Percentiles rank a stretch among this genome's conserved stretches.
Conservation (phyloP, 2,329 filamentous ascomycete species). For the Xylaria sp. region DNA sequence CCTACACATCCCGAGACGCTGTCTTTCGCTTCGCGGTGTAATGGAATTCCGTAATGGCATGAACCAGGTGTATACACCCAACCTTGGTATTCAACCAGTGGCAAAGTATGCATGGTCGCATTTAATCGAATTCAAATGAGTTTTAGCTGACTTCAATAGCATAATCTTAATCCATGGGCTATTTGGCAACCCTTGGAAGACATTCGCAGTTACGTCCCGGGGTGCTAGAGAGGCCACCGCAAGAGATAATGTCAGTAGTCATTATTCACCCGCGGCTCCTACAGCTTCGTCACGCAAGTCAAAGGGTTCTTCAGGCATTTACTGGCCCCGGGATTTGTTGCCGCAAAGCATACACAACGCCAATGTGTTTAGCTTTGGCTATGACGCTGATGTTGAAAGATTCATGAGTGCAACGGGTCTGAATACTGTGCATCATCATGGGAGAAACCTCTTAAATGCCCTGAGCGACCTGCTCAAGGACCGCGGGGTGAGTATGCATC, state of each 20-base stretch:
- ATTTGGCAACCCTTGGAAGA: conserved; percentile 11
- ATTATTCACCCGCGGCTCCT: not conserved
- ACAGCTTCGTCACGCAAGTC: not conserved
- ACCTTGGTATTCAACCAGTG: not conserved
- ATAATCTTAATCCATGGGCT: conserved; percentile 12
- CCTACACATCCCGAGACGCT: not conserved
- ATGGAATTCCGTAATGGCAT: conserved; percentile 9
- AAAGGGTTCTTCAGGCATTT: not conserved
- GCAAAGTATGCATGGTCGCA: not conserved
- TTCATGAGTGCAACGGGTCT: not conserved
- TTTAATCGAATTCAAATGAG: not conserved
- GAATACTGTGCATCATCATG: not conserved
- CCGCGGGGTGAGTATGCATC: not conserved
- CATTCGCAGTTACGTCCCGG: conserved; percentile 1
- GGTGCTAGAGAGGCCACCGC: not conserved
- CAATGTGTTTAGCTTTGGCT: not conserved
- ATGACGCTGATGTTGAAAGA: not conserved
- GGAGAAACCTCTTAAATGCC: not conserved
- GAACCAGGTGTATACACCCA: not conserved
- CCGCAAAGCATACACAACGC: not conserved
- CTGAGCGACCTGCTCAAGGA: conserved; percentile 2
- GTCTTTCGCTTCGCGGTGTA: not conserved
- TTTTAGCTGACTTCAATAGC: not conserved
- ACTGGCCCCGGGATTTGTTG: conserved; percentile 2
- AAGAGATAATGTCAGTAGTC: not conserved